Evolutionary conservation across 305 asterid species (phyloP), one percentile per base, ranked within the genome.

Genomic region (Solanum hybrid): DNA sequence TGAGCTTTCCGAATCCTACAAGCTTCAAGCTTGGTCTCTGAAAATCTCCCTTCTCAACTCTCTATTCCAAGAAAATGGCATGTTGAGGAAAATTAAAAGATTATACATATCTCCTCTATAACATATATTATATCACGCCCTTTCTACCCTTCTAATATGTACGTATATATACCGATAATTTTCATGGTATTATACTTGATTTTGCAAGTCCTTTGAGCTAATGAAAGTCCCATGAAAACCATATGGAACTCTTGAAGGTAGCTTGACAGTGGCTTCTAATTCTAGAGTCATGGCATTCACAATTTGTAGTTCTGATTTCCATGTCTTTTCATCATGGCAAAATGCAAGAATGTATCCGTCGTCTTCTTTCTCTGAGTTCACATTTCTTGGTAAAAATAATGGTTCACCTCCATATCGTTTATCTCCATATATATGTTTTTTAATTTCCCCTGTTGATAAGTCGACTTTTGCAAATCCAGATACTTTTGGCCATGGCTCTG

Each of bases 221-320:
- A 93, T 86, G 85, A 92, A 93, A 17, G 94, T 93, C 24, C 95
- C 95, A 56, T 93, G 95, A 86, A 93, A 93, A 13, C 95, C 95
- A 81, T 93, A 92, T 2, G 95, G 95, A 24, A 93, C 95, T 82
- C 95, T 93, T 16, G 94, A 89, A 10, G 95, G 95, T 42, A 93
- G 90, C 86, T 91, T 78, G 10, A 93, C 88, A 1, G 80, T 36
- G 8, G 94, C 93, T 82, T 91, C 94, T 46, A 91, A 86, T 22
- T 91, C 82, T 7, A 93, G 69, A 29, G 91, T 92, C 71, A 35
- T 20, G 2, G 92, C 94, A 82, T 93, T 90, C 35, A 93, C 86
- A 5, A 93, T 92, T 90, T 81, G 90, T 6, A 93, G 87, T 91
- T 93, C 94, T 17, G 95, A 93, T 91, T 88, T 86, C 93, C 92